Evolutionary conservation across 371 early-diverging fungal species (phyloP), one percentile per base, ranked within the genome.

Genomic region (Lichtheimia corymbifera): DNA sequence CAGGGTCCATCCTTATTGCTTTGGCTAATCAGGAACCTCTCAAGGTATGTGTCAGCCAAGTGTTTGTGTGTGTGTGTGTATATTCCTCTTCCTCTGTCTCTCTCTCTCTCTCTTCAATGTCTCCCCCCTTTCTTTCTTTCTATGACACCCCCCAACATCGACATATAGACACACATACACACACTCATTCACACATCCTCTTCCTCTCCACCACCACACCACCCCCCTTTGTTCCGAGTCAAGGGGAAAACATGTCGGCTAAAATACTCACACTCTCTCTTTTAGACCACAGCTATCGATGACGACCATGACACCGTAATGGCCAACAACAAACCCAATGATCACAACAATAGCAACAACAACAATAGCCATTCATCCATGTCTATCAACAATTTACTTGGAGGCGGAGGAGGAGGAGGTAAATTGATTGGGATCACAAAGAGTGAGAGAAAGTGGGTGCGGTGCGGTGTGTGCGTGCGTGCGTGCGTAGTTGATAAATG

Each of bases 1-100:
- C 79, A 2, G 69, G 79, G 44, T 76, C 68, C 53, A 79, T 79
- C 50, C 55, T 79, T 40, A 74, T 79, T 59, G 72, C 74, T 18
- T 55, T 79, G 30, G 66, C 79, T 11, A 79, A 76, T 55, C 76
- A 74, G 59, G 65, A 71, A 43, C 58, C 59, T 45, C 17, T 42
- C 35, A 53, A 51, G 20, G 53, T 52, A 7, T 25, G n/a, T 41
- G 24, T 9, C 47, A 47, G 47, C 5, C 15, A 22, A 47, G 25
- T 49, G 44, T 27, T 20, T 44, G 45, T 30, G 28, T 28, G 24
- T 45, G 9, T 11, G 28, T 47, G n/a, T 35, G 25, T 49, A 0
- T 17, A n/a, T n/a, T 27, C 53, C n/a, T 30, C 35, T 27, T 17
- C 14, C 53, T 17, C 11, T 47, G n/a, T n/a, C n/a, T n/a, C n/a